Base-by-base conservation (phyloP, 371 early-diverging fungal genomes). In the Lichtheimia hyalospora region DNA sequence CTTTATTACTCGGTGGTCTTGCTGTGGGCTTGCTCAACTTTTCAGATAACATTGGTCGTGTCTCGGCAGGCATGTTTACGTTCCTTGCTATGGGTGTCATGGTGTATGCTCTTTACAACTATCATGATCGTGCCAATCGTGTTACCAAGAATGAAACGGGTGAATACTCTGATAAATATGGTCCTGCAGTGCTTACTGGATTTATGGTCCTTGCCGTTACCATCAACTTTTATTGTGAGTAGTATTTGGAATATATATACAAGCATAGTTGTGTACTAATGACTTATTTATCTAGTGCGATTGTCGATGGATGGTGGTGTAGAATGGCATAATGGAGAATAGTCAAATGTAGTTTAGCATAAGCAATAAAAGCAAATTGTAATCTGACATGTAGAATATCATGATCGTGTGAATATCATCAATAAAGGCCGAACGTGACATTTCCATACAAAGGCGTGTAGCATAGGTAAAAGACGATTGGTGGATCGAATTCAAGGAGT, bases 181-280 rank as follows among this genome's bases (percentile, higher is more conserved):
- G 88, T 0, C 96, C 96, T 5, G 88, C 89, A 7, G 75, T 93
- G 23, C 83, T 95, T 23, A 92, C 94, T 6, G 62, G 84, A 20
- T 85, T 89, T 28, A 79, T 94, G 54, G 76, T 94, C 20, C 62
- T 84, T 58, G 96, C 92, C 14, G 83, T 95, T 53, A 64, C 85
- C 18, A 71, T 90, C 60, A 95, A 94, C 68, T 89, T 97, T 66
- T 90, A 88, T 66, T 84, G 93, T 75, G 94, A 92, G 85, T 93
- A 44, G 2, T 51, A 12, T 55, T 44, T 48, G 4, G 5, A 21
- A 3, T 20, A 23, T 52, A 7, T 2, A 1, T 20, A 18, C 5
- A 21, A 21, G 5, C 6, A 21, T 44, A 20, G 0, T 2, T 16
- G 46, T 46, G 16, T 18, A 46, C 46, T 18, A 21, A 46, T 46